Percentiles rank a stretch among this genome's conserved stretches.
Conservation (phyloP, 257 asterid genomes). For the Rhazya stricta region DNA sequence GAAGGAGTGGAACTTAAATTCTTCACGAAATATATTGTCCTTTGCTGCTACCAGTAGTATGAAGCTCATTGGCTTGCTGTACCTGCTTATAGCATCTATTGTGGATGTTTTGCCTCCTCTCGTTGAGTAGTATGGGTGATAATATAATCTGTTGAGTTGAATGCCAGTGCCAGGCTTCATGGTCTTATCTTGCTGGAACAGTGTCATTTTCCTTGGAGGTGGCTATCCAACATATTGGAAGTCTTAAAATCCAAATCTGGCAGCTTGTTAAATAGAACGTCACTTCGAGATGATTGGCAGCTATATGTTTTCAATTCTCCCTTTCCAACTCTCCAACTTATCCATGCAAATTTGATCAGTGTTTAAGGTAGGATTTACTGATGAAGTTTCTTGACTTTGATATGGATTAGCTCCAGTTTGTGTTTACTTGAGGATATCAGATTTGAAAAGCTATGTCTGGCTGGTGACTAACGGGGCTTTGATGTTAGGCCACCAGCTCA, state of each 20-base stretch:
- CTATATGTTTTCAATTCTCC: neutral
- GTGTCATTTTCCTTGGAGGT: neutral
- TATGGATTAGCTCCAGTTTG: neutral
- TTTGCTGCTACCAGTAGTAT: neutral
- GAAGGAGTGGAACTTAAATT: neutral
- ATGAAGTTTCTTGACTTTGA: neutral
- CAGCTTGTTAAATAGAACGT: neutral
- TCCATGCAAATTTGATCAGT: too few relatives aligned
- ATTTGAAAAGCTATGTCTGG: neutral
- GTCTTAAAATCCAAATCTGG: neutral
- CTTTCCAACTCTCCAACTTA: too few relatives aligned
- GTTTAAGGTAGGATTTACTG: neutral
- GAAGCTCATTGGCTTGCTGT: neutral
- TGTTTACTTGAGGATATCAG: neutral
- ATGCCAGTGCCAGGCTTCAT: neutral
- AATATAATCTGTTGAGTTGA: neutral
- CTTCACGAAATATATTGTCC: neutral
- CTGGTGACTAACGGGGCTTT: neutral
- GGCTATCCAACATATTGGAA: neutral
- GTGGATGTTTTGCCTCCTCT: neutral
- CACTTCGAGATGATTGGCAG: neutral
- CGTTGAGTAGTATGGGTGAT: neutral
- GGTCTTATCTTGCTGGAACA: neutral
- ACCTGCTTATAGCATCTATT: neutral
- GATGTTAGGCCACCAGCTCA: neutral